These are phyloP conservation scores for Paracorniculantispora psalliotae DNA, from an alignment of 2,329 filamentous ascomycete species.

Conservation along the genomic window DNA sequence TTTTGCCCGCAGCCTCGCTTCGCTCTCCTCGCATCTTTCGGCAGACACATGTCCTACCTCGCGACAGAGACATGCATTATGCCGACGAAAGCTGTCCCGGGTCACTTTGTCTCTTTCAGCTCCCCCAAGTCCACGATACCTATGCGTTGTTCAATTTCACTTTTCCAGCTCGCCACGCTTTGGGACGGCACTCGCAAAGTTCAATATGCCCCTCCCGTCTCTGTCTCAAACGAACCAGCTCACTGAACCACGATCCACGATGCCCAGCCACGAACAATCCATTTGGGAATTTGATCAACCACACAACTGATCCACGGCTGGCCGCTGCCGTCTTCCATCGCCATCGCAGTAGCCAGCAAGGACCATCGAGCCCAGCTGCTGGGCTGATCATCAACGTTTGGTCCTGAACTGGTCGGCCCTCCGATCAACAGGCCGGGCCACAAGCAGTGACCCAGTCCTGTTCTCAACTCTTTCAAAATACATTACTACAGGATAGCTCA, in stretches of 20 bases:
- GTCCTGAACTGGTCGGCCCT: not conserved
- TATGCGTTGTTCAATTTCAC: not conserved
- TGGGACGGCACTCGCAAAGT: not conserved
- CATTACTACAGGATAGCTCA: not conserved
- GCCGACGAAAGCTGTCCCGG: not conserved
- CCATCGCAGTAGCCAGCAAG: not conserved
- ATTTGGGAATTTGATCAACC: conserved; percentile 2
- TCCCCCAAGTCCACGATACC: not conserved
- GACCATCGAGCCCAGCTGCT: not conserved
- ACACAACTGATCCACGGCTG: not conserved
- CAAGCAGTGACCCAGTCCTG: not conserved
- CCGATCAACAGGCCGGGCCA: not conserved
- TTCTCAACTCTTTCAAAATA: not conserved
- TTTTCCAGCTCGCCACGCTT: not conserved
- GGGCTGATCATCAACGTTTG: not conserved
- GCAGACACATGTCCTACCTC: not conserved
- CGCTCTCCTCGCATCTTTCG: not conserved
- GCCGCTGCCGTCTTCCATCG: conserved; percentile 1
- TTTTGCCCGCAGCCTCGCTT: not conserved
- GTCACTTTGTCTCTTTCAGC: not conserved
- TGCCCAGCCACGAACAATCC: not conserved
- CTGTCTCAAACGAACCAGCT: not conserved
- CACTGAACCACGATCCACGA: conserved; percentile 1
- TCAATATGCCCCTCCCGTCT: not conserved
- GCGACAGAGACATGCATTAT: conserved; percentile 1